Evolutionary conservation across 768 basidiomycete species (phyloP), one percentile per base, ranked within the genome.

Genomic region (Pulveroboletus sp.): DNA sequence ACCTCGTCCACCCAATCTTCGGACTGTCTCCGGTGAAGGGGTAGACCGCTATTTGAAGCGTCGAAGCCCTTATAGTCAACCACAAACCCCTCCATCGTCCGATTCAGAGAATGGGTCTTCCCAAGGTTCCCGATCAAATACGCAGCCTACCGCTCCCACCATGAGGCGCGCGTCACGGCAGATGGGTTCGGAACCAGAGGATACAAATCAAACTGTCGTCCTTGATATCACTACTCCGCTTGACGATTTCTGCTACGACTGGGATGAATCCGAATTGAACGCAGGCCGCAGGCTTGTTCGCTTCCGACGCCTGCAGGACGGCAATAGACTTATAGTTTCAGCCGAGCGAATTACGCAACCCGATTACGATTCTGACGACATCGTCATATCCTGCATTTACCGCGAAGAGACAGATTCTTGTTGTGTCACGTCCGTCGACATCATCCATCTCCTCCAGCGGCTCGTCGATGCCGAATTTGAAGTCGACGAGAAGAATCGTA

Each of bases 401-500:
- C 83, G 89, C 46, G 79, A 87, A 49, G 86, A 89, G 49, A 74
- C 72, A 1, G 82, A 86, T 58, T 72, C 81, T 4, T 95, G 83
- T 71, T 95, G 83, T 66, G 84, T 94, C 58, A 98, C 95, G 34
- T 94, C 92, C 0, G 95, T 97, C 58, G 95, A 98, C 66, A 85
- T 95, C 68, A 93, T 98, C 61, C 90, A 86, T 65, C 78, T 98
- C 26, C 81, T 98, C 45, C 92, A 97, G 71, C 77, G 79, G 2
- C 71, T 87, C 41, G 77, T 81, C 34, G 90, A 86, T 37, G 71
- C 72, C 4, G 77, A 86, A 43, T 94, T 96, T 62, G 85, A 84
- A 26, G 88, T 96, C 41, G 93, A 96, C 68, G 95, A 97, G 76
- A 97, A 95, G 77, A 97, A 97, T 62, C 77, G 95, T 45, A 95